Evolutionary conservation across 352 stramenopile genomes (phyloP), one percentile per base, ranked within the genome.

Genomic region (Aphanomyces euteiches): DNA sequence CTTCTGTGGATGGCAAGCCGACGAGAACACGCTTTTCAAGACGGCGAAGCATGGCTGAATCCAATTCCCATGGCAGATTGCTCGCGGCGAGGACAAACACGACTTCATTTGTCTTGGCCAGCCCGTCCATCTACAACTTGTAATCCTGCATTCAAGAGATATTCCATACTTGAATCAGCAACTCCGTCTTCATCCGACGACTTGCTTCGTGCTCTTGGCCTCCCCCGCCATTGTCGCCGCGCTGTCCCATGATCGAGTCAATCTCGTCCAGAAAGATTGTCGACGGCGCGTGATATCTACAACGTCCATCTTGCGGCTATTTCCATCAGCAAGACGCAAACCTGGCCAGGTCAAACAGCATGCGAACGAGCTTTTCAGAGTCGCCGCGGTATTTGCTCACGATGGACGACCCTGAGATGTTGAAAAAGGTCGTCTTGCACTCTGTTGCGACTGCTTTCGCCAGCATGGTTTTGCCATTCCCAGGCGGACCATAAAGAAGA

Each of bases 391-490:
- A 95, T 65, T 94, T 95, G 72, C 86, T 94, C 8, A 94, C 85
- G 57, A 95, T 89, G 19, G 86, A 93, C 4, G 87, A 95, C 4
- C 84, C 87, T 1, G 87, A 95, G 47, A 93, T 93, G 60, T 95
- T 94, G 70, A 95, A 95, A 67, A 95, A 94, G 12, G 87, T 93
- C 12, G 86, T 94, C 63, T 86, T 83, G 71, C 86, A 93, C 69
- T 95, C 87, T 7, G 86, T 94, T 15, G 87, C 87, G 3, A 95
- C 85, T 0, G 87, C 87, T 63, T 93, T 92, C 5, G 87, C 87
- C 5, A 95, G 80, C 86, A 95, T 93, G n/a, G 87, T 95, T 72
- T 95, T 95, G 56, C 87, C 87, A 38, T 91, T 95, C 36, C 86
- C 87, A 13, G 87, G 86, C 1, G 86, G 87, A 0, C 90, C 90